Evolutionary conservation across 2,329 filamentous ascomycete genomes (phyloP).

Genomic region (Nigrospora osmanthi): DNA sequence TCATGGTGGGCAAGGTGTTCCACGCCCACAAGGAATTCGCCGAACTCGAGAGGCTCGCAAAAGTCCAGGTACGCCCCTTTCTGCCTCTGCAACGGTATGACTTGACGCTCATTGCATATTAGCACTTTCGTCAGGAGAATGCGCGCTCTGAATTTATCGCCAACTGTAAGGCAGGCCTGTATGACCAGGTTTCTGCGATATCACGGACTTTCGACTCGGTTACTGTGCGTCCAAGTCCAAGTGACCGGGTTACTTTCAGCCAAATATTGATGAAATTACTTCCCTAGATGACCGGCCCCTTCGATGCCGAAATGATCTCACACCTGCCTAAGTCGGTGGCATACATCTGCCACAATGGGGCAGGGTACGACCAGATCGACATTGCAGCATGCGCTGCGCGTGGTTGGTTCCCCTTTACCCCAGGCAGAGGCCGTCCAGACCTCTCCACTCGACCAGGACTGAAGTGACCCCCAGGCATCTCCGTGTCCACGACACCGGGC

Average conservation of each 20-base stretch:
- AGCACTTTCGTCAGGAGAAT: not conserved
- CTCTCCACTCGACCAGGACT: too few relatives aligned
- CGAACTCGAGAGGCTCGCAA: not conserved
- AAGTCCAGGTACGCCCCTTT: not conserved
- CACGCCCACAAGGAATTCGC: not conserved
- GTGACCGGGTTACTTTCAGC: too few relatives aligned
- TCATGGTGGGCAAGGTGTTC: not conserved
- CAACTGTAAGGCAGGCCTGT: too few relatives aligned
- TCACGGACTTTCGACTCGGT: too few relatives aligned
- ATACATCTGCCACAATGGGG: constrained; percentile 27
- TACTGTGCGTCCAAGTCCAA: too few relatives aligned
- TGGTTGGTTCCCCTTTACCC: too few relatives aligned
- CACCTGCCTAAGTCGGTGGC: not conserved
- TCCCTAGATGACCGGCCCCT: not conserved
- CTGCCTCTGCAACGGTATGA: not conserved
- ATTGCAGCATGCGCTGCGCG: constrained; percentile 30
- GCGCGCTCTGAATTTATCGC: not conserved
- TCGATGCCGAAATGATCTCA: not conserved
- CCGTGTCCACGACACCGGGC: constrained; percentile 32
- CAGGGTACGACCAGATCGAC: constrained; percentile 60
- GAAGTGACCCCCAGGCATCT: constrained; percentile 22
- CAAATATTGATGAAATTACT: not conserved
- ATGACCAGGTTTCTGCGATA: too few relatives aligned
- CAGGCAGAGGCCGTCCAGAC: too few relatives aligned
- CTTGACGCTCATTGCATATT: not conserved